Evolutionary conservation across 1,284 basidiomycete species (phyloP).

Genomic region (Cutaneotrichosporon dermatis): DNA sequence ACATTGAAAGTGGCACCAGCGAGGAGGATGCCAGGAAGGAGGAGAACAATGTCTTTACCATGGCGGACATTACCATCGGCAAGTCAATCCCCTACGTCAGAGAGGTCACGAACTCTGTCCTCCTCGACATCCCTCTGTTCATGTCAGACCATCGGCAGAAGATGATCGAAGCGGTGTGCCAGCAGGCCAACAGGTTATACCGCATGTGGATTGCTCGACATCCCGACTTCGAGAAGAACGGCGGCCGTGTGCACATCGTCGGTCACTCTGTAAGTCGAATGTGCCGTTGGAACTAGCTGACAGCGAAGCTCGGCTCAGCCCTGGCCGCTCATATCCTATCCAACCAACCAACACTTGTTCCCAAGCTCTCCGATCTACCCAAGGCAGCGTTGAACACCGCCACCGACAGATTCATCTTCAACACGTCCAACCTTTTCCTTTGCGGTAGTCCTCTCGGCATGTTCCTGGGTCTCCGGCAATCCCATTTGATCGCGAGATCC

Average conservation of each 20-base stretch:
- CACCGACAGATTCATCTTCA: slow-evolving; percentile 51
- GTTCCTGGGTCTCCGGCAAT: slow-evolving; percentile 55
- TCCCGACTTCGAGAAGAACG: slow-evolving; percentile 51
- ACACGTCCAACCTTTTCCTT: slow-evolving; percentile 54
- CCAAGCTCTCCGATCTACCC: slow-evolving; percentile 46
- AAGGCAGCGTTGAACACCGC: slow-evolving; percentile 37
- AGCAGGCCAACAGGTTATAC: slow-evolving; percentile 52
- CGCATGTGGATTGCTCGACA: slow-evolving; percentile 56
- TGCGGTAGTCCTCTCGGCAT: slow-evolving; percentile 55
- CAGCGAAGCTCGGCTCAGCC: slow-evolving; percentile 51
- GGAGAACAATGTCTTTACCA: slow-evolving; percentile 52
- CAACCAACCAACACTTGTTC: slow-evolving; percentile 54
- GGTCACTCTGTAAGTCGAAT: slow-evolving; percentile 44
- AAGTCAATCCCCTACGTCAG: slow-evolving; percentile 53
- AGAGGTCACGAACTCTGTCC: slow-evolving; percentile 52
- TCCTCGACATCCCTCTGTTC: slow-evolving; percentile 53
- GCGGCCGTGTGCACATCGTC: slow-evolving; percentile 49
- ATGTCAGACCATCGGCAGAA: slow-evolving; percentile 53
- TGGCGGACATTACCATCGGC: slow-evolving; percentile 53
- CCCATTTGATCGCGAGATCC: slow-evolving; percentile 55
- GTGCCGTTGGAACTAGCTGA: slow-evolving; percentile 3
- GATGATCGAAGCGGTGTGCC: slow-evolving; percentile 54
- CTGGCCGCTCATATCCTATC: slow-evolving; percentile 56
- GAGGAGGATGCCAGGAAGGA: slow-evolving; percentile 50
- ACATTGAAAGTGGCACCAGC: slow-evolving; percentile 49